A percentile compares a stretch with the other conserved stretches of the same genome.
phyloP scores from a whole-genome alignment of 2,329 filamentous ascomycete species.

The Colletotrichum liriopes region DNA sequence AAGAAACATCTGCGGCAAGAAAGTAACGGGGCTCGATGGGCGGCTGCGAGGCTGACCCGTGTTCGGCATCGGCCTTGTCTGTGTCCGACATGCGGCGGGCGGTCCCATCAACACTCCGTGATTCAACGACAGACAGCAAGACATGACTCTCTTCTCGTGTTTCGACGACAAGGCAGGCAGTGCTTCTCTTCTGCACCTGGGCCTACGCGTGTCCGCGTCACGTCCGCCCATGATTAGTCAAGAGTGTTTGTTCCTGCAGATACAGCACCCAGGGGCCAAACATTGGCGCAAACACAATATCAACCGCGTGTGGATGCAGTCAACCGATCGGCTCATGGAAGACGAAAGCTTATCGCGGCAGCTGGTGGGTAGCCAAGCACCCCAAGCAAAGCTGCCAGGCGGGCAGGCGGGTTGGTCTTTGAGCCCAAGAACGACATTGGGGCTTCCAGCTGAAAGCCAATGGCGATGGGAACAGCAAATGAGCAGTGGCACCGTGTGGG shows the following conservation, averaged over 20 bases:
- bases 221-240: not conserved
- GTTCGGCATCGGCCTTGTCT: not conserved
- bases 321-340: slow-evolving; percentile 17
- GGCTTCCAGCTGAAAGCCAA: slow-evolving; percentile 6
- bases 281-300: not conserved
- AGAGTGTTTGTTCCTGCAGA: not conserved
- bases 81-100: not conserved
- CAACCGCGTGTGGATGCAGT: slow-evolving; percentile 5
- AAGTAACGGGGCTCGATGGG: not conserved
- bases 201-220: not conserved
- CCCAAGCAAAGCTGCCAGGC: not conserved
- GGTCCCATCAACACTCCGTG: not conserved
- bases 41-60: not conserved
- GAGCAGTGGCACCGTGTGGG: slow-evolving; percentile 30
- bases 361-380: slow-evolving; percentile 6
- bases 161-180: not conserved
- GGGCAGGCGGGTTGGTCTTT: not conserved
- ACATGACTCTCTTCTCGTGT: not conserved
- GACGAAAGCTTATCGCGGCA: slow-evolving; percentile 11
- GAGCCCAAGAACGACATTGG: slow-evolving; percentile 5
- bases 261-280: not conserved
- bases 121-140: not conserved
- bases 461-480: slow-evolving; percentile 10
- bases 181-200: not conserved
- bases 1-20: slow-evolving; percentile 3